Evolutionary conservation across 1,139 yeast genomes (phyloP).

Genomic region (Suhomyces taliae): DNA sequence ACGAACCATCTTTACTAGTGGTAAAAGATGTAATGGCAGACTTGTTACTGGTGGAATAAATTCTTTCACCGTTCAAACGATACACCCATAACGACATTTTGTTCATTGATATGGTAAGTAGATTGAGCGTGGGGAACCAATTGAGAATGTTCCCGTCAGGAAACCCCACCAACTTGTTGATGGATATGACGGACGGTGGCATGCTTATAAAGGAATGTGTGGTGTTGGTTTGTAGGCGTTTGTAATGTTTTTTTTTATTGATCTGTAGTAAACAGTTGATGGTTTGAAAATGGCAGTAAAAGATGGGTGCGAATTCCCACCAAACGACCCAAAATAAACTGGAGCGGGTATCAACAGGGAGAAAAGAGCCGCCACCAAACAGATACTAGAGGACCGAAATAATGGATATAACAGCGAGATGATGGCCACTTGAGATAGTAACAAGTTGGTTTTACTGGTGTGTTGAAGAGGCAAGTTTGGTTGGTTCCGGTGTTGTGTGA

Average conservation of each 20-base stretch:
- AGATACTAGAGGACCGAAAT: too few species aligned
- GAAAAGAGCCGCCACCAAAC: background rate
- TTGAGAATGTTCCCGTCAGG: constrained; percentile 44
- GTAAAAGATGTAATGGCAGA: constrained; percentile 34
- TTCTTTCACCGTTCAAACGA: constrained; percentile 55
- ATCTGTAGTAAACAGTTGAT: background rate
- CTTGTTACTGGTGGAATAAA: constrained; percentile 48
- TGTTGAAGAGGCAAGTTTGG: too few species aligned
- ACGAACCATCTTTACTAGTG: constrained; percentile 39
- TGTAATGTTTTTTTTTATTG: background rate
- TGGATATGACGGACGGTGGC: constrained; percentile 2
- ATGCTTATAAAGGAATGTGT: background rate
- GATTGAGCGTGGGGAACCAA: constrained; percentile 60
- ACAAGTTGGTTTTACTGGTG: too few species aligned
- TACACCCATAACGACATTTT: constrained; percentile 52
- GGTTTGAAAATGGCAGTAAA: background rate
- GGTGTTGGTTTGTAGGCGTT: background rate
- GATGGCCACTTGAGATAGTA: too few species aligned
- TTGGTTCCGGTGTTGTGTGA: too few species aligned
- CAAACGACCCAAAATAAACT: too few species aligned
- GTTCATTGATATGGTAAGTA: constrained; percentile 50
- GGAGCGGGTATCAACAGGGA: background rate
- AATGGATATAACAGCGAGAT: too few species aligned
- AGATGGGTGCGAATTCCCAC: background rate
- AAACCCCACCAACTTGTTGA: constrained; percentile 35